phyloP scores from a whole-genome alignment of 805 yeast species.

The Phaffomyces antillensis region DNA sequence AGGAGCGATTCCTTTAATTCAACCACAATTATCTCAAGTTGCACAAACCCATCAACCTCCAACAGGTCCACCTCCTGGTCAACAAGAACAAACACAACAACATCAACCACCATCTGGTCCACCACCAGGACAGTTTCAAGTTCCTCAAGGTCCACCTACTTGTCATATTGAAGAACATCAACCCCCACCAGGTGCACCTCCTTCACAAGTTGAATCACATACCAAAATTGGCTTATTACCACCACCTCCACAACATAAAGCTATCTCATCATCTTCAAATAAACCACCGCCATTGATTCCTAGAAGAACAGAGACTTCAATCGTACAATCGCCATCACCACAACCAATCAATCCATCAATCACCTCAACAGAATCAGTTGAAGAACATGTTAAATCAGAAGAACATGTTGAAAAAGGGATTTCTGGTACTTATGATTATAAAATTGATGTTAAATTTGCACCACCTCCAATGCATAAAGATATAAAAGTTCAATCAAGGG shows the following conservation, averaged over 20 bases:
- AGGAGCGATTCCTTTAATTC: conserved; percentile 4
- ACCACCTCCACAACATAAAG: not conserved
- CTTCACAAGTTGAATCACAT: no score
- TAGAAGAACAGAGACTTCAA: not conserved
- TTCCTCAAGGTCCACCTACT: no score
- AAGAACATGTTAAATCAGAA: conserved; percentile 5
- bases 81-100: not conserved
- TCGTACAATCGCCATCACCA: not conserved
- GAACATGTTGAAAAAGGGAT: conserved; percentile 21
- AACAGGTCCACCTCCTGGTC: not conserved
- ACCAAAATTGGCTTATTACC: not conserved
- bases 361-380: conserved; percentile 1
- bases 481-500: not conserved
- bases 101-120: not conserved
- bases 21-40: not conserved
- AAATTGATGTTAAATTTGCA: conserved; percentile 25
- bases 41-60: not conserved
- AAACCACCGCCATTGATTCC: not conserved
- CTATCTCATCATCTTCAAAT: not conserved
- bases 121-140: no score
- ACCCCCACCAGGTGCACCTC: no score
- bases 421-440: conserved; percentile 28
- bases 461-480: conserved; percentile 29
- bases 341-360: not conserved
- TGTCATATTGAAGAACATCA: no score